Evolutionary conservation across 768 basidiomycete species (phyloP).

Genomic region (Boletus coccyginus): DNA sequence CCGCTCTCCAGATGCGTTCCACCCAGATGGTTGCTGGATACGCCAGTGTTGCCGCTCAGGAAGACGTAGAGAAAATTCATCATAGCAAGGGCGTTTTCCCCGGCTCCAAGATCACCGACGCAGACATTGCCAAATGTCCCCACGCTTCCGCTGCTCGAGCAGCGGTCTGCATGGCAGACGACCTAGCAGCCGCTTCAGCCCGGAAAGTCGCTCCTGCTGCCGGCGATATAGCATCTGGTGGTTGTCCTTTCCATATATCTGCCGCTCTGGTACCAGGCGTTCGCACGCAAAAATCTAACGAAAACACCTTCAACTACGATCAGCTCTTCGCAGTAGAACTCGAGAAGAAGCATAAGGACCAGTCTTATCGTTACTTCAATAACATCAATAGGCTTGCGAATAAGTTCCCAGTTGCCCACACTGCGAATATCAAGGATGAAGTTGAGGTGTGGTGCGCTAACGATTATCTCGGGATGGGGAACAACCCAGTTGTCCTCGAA

Average conservation of each 20-base stretch:
- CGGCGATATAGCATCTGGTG: constrained; percentile 39
- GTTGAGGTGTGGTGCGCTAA: constrained; percentile 99
- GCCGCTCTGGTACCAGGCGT: constrained; percentile 24
- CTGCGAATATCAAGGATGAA: constrained; percentile 80
- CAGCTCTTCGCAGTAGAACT: constrained; percentile 84
- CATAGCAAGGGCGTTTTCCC: constrained; percentile 68
- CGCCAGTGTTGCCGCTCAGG: constrained; percentile 80
- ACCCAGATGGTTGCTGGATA: constrained; percentile 79
- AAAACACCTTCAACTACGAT: constrained; percentile 73
- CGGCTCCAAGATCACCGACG: constrained; percentile 48
- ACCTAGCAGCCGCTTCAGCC: constrained; percentile 57
- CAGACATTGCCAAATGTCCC: constrained; percentile 82
- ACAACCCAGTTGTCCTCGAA: constrained; percentile 91
- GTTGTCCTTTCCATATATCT: constrained; percentile 60
- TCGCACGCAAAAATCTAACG: constrained; percentile 14
- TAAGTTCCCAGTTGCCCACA: constrained; percentile 97
- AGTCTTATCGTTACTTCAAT: constrained; percentile 98
- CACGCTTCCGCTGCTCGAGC: constrained; percentile 84
- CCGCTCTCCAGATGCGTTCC: constrained; percentile 79
- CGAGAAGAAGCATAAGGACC: constrained; percentile 97
- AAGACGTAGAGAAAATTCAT: constrained; percentile 84
- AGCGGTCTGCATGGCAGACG: constrained; percentile 71
- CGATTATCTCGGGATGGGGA: constrained; percentile 98
- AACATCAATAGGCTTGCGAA: constrained; percentile 96
- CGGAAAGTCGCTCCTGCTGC: constrained; percentile 37